phyloP scores from a whole-genome alignment of 306 rosid genomes.

The Vachellia pachyceras region DNA sequence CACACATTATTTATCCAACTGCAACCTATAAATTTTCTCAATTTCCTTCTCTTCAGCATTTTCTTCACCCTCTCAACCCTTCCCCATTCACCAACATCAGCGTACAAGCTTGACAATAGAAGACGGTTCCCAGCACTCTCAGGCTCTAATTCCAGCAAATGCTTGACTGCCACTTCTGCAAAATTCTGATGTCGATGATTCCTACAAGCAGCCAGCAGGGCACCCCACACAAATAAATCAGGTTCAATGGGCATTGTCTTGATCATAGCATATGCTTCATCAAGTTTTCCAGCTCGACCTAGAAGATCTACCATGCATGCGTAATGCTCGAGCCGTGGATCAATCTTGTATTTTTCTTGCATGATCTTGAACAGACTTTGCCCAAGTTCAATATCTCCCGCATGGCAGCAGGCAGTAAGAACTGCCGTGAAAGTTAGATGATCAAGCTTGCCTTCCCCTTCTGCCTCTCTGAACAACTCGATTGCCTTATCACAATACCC shows the following conservation, averaged over 20 bases:
- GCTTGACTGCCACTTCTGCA: slow-evolving; percentile 78
- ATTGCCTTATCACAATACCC: slow-evolving; percentile 73
- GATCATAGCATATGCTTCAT: slow-evolving; percentile 63
- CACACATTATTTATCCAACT: slow-evolving; percentile 77
- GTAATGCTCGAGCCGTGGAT: slow-evolving; percentile 83
- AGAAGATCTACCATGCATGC: slow-evolving; percentile 86
- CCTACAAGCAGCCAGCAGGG: slow-evolving; percentile 80
- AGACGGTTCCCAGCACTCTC: slow-evolving; percentile 74
- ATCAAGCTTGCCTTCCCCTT: slow-evolving; percentile 57
- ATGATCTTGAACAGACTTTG: slow-evolving; percentile 62
- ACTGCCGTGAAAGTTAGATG: slow-evolving; percentile 77
- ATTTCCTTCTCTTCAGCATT: slow-evolving; percentile 61
- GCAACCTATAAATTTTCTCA: slow-evolving; percentile 70
- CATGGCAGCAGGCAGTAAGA: slow-evolving; percentile 82
- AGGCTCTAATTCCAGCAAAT: slow-evolving; percentile 74
- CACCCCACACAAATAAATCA: slow-evolving; percentile 94
- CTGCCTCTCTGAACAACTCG: slow-evolving; percentile 73
- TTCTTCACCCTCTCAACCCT: slow-evolving; percentile 73
- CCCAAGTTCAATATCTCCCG: slow-evolving; percentile 70
- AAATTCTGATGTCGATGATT: slow-evolving; percentile 73
- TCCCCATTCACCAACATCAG: slow-evolving; percentile 78
- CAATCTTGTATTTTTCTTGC: slow-evolving; percentile 65
- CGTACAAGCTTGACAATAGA: slow-evolving; percentile 70
- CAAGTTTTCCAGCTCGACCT: slow-evolving; percentile 72
- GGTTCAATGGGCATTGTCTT: slow-evolving; percentile 76